Conservation (phyloP, 116 monocot species). For the Zostera marina region DNA sequence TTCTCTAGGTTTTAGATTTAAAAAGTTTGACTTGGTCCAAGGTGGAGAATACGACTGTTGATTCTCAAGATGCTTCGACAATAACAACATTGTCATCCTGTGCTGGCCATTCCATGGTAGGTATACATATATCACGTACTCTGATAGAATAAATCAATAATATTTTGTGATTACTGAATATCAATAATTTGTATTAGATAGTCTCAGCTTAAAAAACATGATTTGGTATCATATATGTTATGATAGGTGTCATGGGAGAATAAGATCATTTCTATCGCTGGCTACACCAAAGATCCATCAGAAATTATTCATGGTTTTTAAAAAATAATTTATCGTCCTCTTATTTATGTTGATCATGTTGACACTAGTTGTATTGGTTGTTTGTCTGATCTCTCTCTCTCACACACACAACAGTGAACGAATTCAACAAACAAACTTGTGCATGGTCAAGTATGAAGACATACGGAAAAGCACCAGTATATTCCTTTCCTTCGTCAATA, state of each 20-base stretch:
- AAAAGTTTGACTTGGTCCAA: slow-evolving; percentile 91
- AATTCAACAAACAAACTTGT: slow-evolving; percentile 81
- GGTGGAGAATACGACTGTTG: slow-evolving; percentile 43
- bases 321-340: not conserved
- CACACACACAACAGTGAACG: slow-evolving; percentile 90
- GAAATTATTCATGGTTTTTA: slow-evolving; percentile 62
- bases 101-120: slow-evolving; percentile 97
- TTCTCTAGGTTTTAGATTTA: slow-evolving; percentile 75
- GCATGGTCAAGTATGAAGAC: slow-evolving; percentile 78
- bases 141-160: not conserved
- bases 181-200: not conserved
- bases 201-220: not conserved
- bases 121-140: not conserved
- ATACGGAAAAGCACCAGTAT: slow-evolving; percentile 90
- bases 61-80: slow-evolving; percentile 22
- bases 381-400: not conserved
- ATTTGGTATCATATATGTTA: not conserved
- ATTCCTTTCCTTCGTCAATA: not conserved
- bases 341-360: not conserved
- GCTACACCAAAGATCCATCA: slow-evolving; percentile 89
- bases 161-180: not conserved
- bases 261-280: slow-evolving; percentile 80
- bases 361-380: not conserved
- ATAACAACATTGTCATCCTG: slow-evolving; percentile 31
- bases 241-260: slow-evolving; percentile 67